Evolutionary conservation across 2,329 filamentous ascomycete species (phyloP), one percentile per base, ranked within the genome.

Genomic region (Microthyrium microscopicum): DNA sequence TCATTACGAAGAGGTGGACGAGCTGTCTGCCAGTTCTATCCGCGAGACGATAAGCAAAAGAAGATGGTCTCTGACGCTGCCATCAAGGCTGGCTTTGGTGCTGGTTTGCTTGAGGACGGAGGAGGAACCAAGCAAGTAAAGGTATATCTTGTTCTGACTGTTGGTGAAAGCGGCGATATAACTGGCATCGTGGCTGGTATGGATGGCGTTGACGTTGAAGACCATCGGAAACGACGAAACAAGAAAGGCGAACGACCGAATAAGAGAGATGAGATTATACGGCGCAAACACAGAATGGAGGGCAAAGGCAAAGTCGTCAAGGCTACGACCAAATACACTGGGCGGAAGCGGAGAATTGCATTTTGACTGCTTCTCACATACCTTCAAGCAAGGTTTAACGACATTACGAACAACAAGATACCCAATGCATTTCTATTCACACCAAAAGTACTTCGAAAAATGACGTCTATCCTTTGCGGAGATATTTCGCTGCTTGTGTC

Each of bases 1-100:
- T 75, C 74, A 39, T 58, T 98, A 41, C 73, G 75, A 41, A 66
- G 89, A 15, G 89, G 89, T 5, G 89, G 83, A 1, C 69, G 83
- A 24, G 89, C 89, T 0, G 87, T 95, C 11, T 93, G 85, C 52
- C 89, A 98, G 50, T 98, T 98, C 55, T 98, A 98, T 53, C 89
- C 89, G 3, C 93, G 93, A 60, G 95, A 98, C 53, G 79, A 91
- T 44, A 66, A 71, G 41, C 89, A 98, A 60, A 72, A 85, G 49
- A 73, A 70, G 48, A 93, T 98, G 85, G 92, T 98, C 44, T 82
- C 77, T 33, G 68, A 71, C 38, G 89, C 89, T 0, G 89, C 89
- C 0, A 78, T 95, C 40, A 84, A 80, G 50, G 89, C 89, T 2
- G 89, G 89, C 0, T 98, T 98, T 48, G 87, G 89, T 30, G 89